Evolutionary conservation across 2,329 filamentous ascomycete species (phyloP).

Genomic region (Stromatinia cepivora): DNA sequence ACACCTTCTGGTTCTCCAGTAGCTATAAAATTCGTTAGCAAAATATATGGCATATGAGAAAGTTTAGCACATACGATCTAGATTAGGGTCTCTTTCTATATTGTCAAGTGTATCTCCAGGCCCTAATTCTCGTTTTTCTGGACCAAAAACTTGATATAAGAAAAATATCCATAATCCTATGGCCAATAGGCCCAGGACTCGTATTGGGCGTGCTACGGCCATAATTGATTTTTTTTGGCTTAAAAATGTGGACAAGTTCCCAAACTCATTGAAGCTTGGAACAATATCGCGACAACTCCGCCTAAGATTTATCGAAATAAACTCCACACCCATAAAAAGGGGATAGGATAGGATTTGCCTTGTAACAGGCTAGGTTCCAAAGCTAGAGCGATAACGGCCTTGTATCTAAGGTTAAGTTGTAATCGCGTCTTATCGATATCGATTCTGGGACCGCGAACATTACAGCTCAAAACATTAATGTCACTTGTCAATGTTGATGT

Average conservation of each 20-base stretch:
- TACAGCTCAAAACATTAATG: not conserved
- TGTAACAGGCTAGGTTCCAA: not conserved
- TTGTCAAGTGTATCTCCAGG: conserved; percentile 53
- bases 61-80: conserved; percentile 69
- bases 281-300: conserved; percentile 17
- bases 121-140: conserved; percentile 47
- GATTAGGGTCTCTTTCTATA: conserved; percentile 77
- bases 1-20: conserved; percentile 80
- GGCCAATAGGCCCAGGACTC: conserved; percentile 71
- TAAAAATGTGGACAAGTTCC: conserved; percentile 22
- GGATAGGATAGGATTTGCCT: conserved; percentile 12
- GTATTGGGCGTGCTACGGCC: conserved; percentile 83
- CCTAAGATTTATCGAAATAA: conserved; percentile 23
- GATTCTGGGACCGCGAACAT: not conserved
- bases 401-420: not conserved
- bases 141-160: conserved; percentile 70
- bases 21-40: conserved; percentile 50
- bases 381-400: not conserved
- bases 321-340: conserved; percentile 9
- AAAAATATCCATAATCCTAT: conserved; percentile 76
- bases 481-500: not conserved
- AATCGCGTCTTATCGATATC: not conserved
- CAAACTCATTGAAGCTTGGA: conserved; percentile 17
- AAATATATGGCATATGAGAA: not conserved
- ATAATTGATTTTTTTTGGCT: conserved; percentile 51